Percentiles rank a stretch among this genome's conserved stretches.
Evolutionary conservation across 371 early-diverging fungal genomes (phyloP).

Genomic region (Rhizomucor pusillus): DNA sequence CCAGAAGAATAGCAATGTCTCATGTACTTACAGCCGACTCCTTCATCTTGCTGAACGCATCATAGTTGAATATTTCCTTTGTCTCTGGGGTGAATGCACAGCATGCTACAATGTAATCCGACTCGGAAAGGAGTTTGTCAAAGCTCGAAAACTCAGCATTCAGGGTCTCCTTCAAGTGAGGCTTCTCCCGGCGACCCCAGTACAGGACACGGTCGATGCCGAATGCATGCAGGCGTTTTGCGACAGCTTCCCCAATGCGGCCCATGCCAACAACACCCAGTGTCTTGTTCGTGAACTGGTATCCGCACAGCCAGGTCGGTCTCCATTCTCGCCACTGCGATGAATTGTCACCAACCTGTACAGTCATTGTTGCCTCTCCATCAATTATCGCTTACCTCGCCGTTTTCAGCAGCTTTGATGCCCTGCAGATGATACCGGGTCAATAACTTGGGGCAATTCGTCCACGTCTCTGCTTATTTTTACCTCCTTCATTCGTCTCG

Average conservation of each 20-base stretch:
- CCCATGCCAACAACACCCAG: constrained; percentile 88
- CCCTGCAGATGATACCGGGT: constrained; percentile 16
- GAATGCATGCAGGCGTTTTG: constrained; percentile 66
- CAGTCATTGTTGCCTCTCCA: background rate
- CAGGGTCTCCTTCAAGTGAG: constrained; percentile 24
- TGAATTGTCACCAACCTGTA: background rate
- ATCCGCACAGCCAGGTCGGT: constrained; percentile 74
- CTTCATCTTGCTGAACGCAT: constrained; percentile 73
- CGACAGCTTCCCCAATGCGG: constrained; percentile 82
- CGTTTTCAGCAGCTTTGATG: constrained; percentile 54
- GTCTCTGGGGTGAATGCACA: constrained; percentile 72
- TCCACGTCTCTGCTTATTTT: constrained; percentile 21
- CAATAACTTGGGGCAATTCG: background rate
- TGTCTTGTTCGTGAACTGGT: constrained; percentile 70
- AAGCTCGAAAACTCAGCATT: constrained; percentile 46
- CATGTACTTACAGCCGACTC: constrained; percentile 47
- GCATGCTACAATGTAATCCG: constrained; percentile 73
- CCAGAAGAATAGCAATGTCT: too few relatives aligned
- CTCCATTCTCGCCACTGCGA: constrained; percentile 60
- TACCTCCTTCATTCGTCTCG: constrained; percentile 68
- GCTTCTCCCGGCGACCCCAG: constrained; percentile 41
- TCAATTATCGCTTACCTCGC: constrained; percentile 27
- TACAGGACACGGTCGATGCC: constrained; percentile 58
- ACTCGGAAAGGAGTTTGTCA: constrained; percentile 51
- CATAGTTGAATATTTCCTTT: constrained; percentile 60